phyloP scores from a whole-genome alignment of 345 rosid species.

The Rhodamnia argentea region DNA sequence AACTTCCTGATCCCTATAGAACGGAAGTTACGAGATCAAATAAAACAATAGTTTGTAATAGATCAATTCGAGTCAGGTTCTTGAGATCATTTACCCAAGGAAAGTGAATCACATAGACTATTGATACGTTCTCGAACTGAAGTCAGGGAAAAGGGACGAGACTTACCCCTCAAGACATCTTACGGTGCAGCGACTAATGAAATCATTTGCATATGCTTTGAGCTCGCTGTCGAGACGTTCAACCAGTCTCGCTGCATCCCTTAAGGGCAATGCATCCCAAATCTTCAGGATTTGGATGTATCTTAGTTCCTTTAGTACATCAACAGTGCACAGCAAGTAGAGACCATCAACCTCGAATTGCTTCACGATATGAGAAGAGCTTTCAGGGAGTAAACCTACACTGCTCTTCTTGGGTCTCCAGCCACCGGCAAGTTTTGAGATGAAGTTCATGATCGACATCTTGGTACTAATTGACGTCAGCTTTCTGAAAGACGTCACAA shows the following conservation, averaged over 20 bases:
- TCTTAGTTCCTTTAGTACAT: conserved; percentile 4
- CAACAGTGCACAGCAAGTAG: conserved; percentile 29
- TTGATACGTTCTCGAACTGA: neutral
- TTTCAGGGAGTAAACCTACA: conserved; percentile 13
- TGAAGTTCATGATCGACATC: conserved; percentile 13
- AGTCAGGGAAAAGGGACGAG: neutral
- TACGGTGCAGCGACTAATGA: neutral
- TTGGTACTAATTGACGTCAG: conserved; percentile 10
- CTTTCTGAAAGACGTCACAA: conserved; percentile 35
- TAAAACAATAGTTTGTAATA: neutral
- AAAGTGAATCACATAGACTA: neutral
- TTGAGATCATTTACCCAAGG: neutral
- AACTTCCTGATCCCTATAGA: neutral
- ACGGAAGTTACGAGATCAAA: neutral
- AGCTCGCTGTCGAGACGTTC: neutral
- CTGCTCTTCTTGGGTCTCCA: conserved; percentile 36
- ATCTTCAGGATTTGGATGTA: neutral
- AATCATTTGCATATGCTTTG: neutral
- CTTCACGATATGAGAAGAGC: conserved; percentile 27
- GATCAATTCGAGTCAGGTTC: neutral
- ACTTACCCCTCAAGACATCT: neutral
- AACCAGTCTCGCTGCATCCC: neutral
- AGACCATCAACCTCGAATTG: conserved; percentile 26
- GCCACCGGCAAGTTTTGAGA: conserved; percentile 32
- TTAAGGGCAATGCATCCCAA: neutral